Evolutionary conservation across 108 stramenopile genomes (phyloP), one percentile per base, ranked within the genome.

Genomic region (Pseudonitzschia pungens): DNA sequence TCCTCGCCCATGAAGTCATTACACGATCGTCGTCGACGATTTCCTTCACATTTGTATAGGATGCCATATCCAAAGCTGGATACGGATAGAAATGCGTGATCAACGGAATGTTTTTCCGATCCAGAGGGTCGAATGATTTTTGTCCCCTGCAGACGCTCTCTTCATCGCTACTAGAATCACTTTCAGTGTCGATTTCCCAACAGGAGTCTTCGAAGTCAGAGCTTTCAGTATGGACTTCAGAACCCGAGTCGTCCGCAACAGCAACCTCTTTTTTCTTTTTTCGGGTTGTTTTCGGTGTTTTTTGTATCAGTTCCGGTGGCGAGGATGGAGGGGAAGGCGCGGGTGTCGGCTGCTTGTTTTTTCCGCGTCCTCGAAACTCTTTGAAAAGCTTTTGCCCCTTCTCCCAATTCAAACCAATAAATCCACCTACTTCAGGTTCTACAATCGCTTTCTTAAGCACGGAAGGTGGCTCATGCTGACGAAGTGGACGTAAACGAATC

Each of bases 401-500:
- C 18, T 73, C 57, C 50, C 57, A 79, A 40, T 79, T 68, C 26
- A 79, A 54, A 5, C 78, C 78, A 21, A 60, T 68, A 50, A 79
- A 79, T 48, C 78, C 78, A 4, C 78, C 78, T 7, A 41, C 52
- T 64, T 79, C 78, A 16, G 41, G 31, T 21, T 77, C 40, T n/a
- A 32, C 50, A 12, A 73, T 15, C 32, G 55, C 40, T 18, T 65
- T 42, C 51, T 51, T 42, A 50, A 77, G 52, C 1, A 71, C 70
- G 10, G 50, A 58, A 2, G 72, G 64, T 53, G 62, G 70, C 55
- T 70, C 64, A 45, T 80, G 77, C 22, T 78, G 68, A 21, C 70
- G 69, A 45, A 86, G 63, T 20, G 80, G 77, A 44, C 60, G 69
- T 55, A 86, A 56, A 5, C 55, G 58, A 4, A 86, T 80, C 79